These are phyloP conservation scores for Diaporthe sp. DNA, from an alignment of 2,329 filamentous ascomycete species.

Conservation along the genomic window DNA sequence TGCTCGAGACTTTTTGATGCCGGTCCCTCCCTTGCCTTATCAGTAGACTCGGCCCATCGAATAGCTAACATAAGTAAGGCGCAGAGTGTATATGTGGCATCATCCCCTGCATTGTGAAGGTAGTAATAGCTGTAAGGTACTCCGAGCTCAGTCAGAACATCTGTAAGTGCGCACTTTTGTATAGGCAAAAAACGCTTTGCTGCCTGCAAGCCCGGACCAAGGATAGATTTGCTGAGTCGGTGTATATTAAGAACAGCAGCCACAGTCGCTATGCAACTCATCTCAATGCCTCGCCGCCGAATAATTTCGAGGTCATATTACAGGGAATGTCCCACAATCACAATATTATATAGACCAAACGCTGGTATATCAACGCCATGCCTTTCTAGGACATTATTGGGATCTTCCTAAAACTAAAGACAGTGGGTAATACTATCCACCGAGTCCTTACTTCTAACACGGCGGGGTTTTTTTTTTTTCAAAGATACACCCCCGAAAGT, in stretches of 20 bases:
- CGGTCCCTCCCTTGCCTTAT: not conserved
- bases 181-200: not conserved
- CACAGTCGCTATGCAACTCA: not conserved
- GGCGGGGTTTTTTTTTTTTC: constrained; percentile 7
- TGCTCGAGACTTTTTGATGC: not conserved
- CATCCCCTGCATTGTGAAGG: constrained; percentile 22
- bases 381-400: too few relatives aligned
- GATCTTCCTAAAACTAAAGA: not conserved
- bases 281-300: not conserved
- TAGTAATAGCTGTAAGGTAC: constrained; percentile 7
- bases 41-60: constrained; percentile 4
- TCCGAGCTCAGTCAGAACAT: constrained; percentile 17
- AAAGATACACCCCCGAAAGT: constrained; percentile 14
- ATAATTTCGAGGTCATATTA: constrained; percentile 15
- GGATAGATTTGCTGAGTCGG: constrained; percentile 16
- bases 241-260: constrained; percentile 16
- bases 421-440: constrained; percentile 5
- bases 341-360: not conserved
- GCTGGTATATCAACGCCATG: too few relatives aligned
- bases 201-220: constrained; percentile 1
- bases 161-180: not conserved
- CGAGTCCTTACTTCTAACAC: not conserved
- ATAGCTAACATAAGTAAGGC: constrained; percentile 5
- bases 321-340: constrained; percentile 20
- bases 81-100: constrained; percentile 22